Evolutionary conservation across 2,329 filamentous ascomycete genomes (phyloP).

Genomic region (Claviceps paspali): DNA sequence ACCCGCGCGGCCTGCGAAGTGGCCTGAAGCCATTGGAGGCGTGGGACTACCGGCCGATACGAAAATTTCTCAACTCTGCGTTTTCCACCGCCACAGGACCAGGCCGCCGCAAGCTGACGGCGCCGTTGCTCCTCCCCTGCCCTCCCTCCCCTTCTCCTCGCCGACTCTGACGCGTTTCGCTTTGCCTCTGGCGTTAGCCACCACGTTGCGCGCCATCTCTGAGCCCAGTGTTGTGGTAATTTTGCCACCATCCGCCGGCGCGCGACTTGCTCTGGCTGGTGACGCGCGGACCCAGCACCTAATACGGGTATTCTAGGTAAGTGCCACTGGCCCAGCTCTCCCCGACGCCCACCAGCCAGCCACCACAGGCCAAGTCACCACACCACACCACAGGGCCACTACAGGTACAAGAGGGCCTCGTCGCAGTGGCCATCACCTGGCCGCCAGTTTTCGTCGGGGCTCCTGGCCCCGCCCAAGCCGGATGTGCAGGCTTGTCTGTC

Average conservation of each 20-base stretch:
- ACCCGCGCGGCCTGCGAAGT: slow-evolving; percentile 7
- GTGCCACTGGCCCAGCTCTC: not conserved
- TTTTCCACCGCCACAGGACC: slow-evolving; percentile 9
- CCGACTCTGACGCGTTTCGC: not conserved
- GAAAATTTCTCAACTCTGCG: slow-evolving; percentile 19
- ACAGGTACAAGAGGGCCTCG: too few species aligned
- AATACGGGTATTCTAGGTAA: not conserved
- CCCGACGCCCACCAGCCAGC: not conserved
- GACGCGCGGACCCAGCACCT: slow-evolving; percentile 3
- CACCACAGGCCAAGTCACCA: not conserved
- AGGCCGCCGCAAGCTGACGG: slow-evolving; percentile 8
- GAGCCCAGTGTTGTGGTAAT: not conserved
- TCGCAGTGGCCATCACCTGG: not conserved
- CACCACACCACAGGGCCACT: too few species aligned
- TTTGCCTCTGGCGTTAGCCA: not conserved
- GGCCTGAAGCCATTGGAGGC: slow-evolving; percentile 6
- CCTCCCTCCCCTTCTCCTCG: not conserved
- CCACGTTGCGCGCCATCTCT: not conserved
- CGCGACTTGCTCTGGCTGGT: slow-evolving; percentile 1
- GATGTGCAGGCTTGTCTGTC: not conserved
- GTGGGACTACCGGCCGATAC: slow-evolving; percentile 11
- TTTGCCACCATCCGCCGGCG: not conserved
- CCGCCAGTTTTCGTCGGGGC: not conserved
- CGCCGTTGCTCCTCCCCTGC: not conserved
- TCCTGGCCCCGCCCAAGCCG: not conserved